Evolutionary conservation across 192 early-diverging fungal genomes (phyloP).

Genomic region (Podila horticola): DNA sequence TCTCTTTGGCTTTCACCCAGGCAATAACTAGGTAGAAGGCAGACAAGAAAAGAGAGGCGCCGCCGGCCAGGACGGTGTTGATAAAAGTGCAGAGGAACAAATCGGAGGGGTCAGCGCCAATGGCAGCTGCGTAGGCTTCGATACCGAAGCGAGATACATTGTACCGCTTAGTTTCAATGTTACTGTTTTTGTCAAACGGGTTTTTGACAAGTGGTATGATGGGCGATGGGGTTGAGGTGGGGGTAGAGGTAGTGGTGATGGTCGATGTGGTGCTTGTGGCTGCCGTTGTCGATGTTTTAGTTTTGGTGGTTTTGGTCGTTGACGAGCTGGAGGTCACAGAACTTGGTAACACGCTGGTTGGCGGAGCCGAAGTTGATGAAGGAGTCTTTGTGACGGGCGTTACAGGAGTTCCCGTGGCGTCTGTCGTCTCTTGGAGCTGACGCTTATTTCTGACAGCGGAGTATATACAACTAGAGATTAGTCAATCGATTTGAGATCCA

Average conservation of each 20-base stretch:
- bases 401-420: too few species aligned
- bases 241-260: neutral
- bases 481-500: too few species aligned
- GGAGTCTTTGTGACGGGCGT: too few species aligned
- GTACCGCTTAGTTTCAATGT: constrained; percentile 2
- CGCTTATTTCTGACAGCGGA: too few species aligned
- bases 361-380: neutral
- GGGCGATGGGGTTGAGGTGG: neutral
- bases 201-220: constrained; percentile 25
- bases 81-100: constrained; percentile 31
- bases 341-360: neutral
- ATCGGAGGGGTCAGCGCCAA: constrained; percentile 33
- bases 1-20: constrained; percentile 22
- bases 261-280: neutral
- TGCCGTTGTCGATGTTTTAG: neutral
- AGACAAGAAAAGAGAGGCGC: constrained; percentile 29
- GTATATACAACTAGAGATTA: too few species aligned
- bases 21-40: constrained; percentile 14
- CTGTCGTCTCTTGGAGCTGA: neutral
- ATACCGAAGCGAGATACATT: constrained; percentile 38
- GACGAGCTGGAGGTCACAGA: neutral
- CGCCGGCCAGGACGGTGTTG: constrained; percentile 31
- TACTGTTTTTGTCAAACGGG: constrained; percentile 19
- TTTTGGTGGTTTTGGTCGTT: neutral
- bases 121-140: constrained; percentile 44